phyloP scores from a whole-genome alignment of 2,329 filamentous ascomycete species.

The Fusarium sp. region DNA sequence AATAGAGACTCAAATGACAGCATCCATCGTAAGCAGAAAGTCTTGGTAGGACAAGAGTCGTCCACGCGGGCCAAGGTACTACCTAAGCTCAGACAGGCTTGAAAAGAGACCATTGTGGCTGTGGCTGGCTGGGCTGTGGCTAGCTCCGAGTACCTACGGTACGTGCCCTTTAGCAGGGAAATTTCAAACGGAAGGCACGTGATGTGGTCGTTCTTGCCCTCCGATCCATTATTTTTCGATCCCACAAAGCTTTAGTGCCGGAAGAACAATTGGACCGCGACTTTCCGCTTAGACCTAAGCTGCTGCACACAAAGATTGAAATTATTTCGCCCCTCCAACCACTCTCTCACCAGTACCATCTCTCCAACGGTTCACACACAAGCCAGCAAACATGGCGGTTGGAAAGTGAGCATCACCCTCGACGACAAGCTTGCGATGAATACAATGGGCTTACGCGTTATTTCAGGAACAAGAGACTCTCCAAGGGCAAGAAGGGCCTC shows the following conservation, averaged over 20 bases:
- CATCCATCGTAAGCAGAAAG: constrained; percentile 5
- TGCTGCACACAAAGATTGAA: constrained; percentile 53
- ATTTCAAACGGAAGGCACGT: constrained; percentile 26
- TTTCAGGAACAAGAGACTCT: constrained; percentile 98
- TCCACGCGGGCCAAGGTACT: neutral
- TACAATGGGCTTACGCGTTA: constrained; percentile 37
- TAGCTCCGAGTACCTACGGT: neutral
- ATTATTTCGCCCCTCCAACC: constrained; percentile 54
- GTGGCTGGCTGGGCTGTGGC: neutral
- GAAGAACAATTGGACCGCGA: constrained; percentile 43
- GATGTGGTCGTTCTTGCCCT: constrained; percentile 25
- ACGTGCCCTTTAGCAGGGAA: neutral
- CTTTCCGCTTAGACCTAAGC: constrained; percentile 49
- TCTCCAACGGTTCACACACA: constrained; percentile 54
- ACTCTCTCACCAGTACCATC: constrained; percentile 53
- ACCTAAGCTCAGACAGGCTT: neutral
- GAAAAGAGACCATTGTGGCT: constrained; percentile 1
- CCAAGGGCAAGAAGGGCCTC: constrained; percentile 99
- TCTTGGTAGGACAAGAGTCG: neutral
- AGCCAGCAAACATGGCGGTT: constrained; percentile 68
- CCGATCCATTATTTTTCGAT: constrained; percentile 15
- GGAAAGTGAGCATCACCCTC: constrained; percentile 60
- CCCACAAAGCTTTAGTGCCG: constrained; percentile 35
- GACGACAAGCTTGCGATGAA: constrained; percentile 1
- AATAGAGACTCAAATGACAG: neutral